Conservation (phyloP, 2,329 filamentous ascomycete genomes). For the Onygenales sp. region DNA sequence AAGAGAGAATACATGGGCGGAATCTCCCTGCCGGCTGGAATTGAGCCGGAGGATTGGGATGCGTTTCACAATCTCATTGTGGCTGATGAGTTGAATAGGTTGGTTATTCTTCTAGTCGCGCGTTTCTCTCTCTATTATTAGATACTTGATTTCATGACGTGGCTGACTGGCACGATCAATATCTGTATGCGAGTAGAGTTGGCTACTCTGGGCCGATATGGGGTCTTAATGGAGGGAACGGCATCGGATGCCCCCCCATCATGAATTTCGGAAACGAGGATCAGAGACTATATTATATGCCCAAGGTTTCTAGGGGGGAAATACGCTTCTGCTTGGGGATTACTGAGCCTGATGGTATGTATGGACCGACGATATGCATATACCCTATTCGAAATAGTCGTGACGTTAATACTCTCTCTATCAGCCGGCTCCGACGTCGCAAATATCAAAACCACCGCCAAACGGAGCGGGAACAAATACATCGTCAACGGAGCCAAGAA, state of each 20-base stretch:
- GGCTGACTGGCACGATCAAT: not conserved
- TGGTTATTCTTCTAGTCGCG: not conserved
- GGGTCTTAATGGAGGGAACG: slow-evolving; percentile 49
- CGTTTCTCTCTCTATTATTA: not conserved
- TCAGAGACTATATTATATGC: slow-evolving; percentile 52
- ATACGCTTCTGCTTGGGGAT: slow-evolving; percentile 56
- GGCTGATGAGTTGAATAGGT: slow-evolving; percentile 41
- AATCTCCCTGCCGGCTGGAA: slow-evolving; percentile 35
- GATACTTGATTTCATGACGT: not conserved
- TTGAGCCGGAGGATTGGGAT: slow-evolving; percentile 43
- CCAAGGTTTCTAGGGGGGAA: slow-evolving; percentile 48
- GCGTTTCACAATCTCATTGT: slow-evolving; percentile 48
- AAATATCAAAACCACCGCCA: slow-evolving; percentile 52
- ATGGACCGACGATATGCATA: not conserved
- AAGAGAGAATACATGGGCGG: slow-evolving; percentile 30
- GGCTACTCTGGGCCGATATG: slow-evolving; percentile 50
- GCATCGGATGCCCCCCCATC: slow-evolving; percentile 56
- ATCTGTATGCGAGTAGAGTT: slow-evolving; percentile 30
- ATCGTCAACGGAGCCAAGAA: slow-evolving; percentile 60
- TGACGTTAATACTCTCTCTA: slow-evolving; percentile 6
- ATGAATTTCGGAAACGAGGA: slow-evolving; percentile 52
- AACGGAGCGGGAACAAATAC: slow-evolving; percentile 43
- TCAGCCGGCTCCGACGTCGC: slow-evolving; percentile 55
- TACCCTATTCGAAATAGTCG: not conserved
- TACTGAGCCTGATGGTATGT: slow-evolving; percentile 51